phyloP scores from a whole-genome alignment of 805 yeast genomes.

The Candida sonorensis region DNA sequence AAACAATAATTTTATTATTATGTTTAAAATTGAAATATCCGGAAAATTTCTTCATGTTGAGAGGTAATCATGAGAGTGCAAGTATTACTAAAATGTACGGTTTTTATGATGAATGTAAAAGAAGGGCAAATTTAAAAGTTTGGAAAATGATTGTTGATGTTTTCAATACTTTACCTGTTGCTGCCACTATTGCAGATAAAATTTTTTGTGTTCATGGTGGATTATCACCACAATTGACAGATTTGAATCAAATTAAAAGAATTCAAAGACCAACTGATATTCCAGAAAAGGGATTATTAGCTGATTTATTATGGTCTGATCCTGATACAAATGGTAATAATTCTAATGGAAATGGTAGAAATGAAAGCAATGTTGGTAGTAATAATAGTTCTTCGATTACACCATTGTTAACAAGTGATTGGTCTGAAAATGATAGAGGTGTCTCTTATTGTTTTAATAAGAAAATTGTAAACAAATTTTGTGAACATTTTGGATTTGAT shows the following conservation, averaged over 20 bases:
- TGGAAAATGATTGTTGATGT: slow-evolving; percentile 52
- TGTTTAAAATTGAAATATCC: slow-evolving; percentile 54
- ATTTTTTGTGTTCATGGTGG: slow-evolving; percentile 66
- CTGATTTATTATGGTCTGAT: slow-evolving; percentile 80
- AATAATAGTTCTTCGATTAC: slow-evolving; percentile 8
- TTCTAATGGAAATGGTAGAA: too few relatives aligned
- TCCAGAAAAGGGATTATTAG: slow-evolving; percentile 71
- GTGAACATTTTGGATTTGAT: slow-evolving; percentile 62
- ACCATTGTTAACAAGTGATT: slow-evolving; percentile 31
- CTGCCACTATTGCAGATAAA: slow-evolving; percentile 54
- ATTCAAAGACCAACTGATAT: slow-evolving; percentile 79
- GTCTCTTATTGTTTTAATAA: slow-evolving; percentile 74
- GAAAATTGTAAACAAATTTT: slow-evolving; percentile 65
- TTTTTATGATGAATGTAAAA: slow-evolving; percentile 54
- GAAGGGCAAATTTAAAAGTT: slow-evolving; percentile 38
- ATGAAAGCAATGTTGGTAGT: too few relatives aligned
- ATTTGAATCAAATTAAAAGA: slow-evolving; percentile 60
- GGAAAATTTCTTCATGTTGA: slow-evolving; percentile 51
- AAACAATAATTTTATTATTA: slow-evolving; percentile 43
- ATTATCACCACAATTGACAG: slow-evolving; percentile 61
- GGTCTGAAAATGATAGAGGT: slow-evolving; percentile 82
- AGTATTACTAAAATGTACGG: slow-evolving; percentile 55
- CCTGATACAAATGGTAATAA: slow-evolving; percentile 54
- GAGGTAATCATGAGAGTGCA: slow-evolving; percentile 57
- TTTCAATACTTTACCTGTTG: slow-evolving; percentile 52